Conservation (phyloP, 2,329 filamentous ascomycete genomes). For the Nothophoma quercina region DNA sequence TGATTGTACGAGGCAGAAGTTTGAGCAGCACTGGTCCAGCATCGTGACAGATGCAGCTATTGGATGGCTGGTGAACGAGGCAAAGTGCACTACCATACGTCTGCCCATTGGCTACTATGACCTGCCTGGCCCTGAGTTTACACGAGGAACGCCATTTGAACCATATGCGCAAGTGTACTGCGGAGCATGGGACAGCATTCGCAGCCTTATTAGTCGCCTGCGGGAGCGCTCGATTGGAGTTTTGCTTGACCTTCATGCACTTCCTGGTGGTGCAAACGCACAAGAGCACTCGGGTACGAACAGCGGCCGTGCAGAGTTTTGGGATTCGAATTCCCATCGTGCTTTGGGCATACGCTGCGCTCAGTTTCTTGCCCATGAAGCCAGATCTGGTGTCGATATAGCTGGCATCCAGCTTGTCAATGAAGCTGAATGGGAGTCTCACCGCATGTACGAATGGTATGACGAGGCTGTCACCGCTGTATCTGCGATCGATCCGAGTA, state of each 20-base stretch:
- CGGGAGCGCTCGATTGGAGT: constrained; percentile 60
- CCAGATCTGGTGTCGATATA: constrained; percentile 53
- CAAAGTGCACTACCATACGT: constrained; percentile 65
- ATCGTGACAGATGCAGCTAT: constrained; percentile 61
- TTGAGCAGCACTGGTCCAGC: constrained; percentile 62
- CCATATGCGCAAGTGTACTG: constrained; percentile 58
- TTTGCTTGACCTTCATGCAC: constrained; percentile 65
- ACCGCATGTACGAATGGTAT: constrained; percentile 66
- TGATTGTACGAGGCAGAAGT: constrained; percentile 57
- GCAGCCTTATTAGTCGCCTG: constrained; percentile 56
- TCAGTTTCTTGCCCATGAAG: constrained; percentile 60
- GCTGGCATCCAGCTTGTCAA: constrained; percentile 67
- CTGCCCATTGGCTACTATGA: constrained; percentile 68
- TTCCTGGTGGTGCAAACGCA: constrained; percentile 65
- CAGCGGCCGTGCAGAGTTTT: constrained; percentile 60
- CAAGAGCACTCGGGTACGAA: constrained; percentile 65
- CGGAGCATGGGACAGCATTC: constrained; percentile 62
- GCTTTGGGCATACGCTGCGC: constrained; percentile 57
- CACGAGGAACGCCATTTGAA: constrained; percentile 61
- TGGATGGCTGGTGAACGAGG: constrained; percentile 60
- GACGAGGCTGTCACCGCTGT: constrained; percentile 58
- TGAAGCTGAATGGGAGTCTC: constrained; percentile 60
- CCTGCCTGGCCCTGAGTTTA: constrained; percentile 59
- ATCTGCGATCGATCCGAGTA: constrained; percentile 55
- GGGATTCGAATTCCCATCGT: constrained; percentile 55